phyloP scores from a whole-genome alignment of 208 protist species.

The Leishmania martiniquensis region DNA sequence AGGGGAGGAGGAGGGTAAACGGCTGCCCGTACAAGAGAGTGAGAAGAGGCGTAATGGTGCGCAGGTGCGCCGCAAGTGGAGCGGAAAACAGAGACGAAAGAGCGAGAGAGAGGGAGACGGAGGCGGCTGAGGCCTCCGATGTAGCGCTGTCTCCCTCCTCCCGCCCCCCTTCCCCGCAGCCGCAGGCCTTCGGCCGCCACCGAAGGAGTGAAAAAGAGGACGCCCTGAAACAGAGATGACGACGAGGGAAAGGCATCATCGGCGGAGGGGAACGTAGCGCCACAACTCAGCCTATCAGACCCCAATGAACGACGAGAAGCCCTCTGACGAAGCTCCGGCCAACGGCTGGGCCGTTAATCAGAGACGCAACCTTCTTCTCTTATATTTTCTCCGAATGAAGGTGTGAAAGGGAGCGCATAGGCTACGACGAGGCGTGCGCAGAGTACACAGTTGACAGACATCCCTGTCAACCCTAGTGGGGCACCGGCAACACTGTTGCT shows the following conservation, averaged over 20 bases:
- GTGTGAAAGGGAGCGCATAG: neutral
- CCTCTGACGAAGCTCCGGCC: neutral
- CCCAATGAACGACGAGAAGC: neutral
- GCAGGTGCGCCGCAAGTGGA: too few relatives aligned
- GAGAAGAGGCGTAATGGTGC: neutral
- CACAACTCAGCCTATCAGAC: neutral
- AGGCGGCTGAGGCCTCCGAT: neutral
- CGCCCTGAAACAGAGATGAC: neutral
- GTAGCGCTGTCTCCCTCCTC: neutral
- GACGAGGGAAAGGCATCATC: neutral
- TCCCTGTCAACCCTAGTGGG: neutral
- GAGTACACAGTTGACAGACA: neutral
- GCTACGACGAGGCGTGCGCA: neutral
- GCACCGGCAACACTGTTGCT: too few relatives aligned
- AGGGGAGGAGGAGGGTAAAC: neutral
- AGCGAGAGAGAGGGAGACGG: too few relatives aligned
- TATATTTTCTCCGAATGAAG: neutral
- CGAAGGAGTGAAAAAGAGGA: neutral
- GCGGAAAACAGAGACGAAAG: too few relatives aligned
- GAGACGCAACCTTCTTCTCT: neutral
- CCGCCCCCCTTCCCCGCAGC: neutral
- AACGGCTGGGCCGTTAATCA: neutral
- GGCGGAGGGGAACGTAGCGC: neutral
- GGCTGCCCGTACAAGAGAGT: neutral
- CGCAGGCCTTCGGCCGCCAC: neutral